Percentiles rank a stretch among this genome's conserved stretches.
Evolutionary conservation across 495 filamentous ascomycete species (phyloP).

Genomic region (Tuber umbilicatum): DNA sequence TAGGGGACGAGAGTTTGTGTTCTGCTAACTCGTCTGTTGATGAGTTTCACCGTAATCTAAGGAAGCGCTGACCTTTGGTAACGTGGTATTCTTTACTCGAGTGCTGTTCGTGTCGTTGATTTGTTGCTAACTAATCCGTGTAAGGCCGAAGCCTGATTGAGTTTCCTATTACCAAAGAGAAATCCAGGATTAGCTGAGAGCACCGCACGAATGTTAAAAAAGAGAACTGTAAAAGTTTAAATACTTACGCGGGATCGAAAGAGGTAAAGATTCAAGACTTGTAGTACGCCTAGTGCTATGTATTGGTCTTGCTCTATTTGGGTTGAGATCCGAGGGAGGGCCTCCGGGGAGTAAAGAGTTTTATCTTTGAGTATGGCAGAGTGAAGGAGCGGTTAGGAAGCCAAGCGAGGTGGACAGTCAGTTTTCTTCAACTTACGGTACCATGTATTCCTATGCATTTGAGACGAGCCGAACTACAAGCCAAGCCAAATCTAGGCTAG

Average conservation of each 20-base stretch:
- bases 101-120: not conserved
- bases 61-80: not conserved
- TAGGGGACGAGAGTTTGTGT: not conserved
- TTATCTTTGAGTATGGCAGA: not conserved
- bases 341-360: not conserved
- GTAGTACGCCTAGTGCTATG: not conserved
- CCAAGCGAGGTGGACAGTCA: not conserved
- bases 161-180: conserved; percentile 1
- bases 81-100: not conserved
- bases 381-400: not conserved
- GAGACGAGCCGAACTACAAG: not conserved
- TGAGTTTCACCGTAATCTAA: not conserved
- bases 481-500: not conserved
- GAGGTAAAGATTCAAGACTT: not conserved
- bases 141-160: not conserved
- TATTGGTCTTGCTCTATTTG: not conserved
- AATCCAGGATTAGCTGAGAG: not conserved
- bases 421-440: not conserved
- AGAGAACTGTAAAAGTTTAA: not conserved
- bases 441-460: not conserved
- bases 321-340: not conserved
- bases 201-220: not conserved
- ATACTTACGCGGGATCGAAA: not conserved
- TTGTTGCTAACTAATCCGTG: not conserved
- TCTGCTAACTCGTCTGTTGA: not conserved